These are phyloP conservation scores for Tylopilus balloui DNA, from an alignment of 768 basidiomycete species.

Conservation along the genomic window DNA sequence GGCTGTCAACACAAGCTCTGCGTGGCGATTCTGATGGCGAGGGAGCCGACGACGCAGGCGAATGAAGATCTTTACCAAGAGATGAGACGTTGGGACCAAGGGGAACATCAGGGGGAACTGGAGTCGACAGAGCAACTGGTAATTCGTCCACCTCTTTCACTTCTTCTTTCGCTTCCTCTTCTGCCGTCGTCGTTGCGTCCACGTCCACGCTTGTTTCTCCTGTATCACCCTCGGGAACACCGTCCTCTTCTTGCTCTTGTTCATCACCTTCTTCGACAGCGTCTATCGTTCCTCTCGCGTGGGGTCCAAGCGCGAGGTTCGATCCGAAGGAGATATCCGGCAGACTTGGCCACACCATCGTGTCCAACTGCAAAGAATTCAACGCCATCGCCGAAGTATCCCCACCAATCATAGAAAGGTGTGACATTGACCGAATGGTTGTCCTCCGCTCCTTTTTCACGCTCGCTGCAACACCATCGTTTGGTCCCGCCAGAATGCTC, in stretches of 20 bases:
- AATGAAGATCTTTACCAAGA: conserved; percentile 10
- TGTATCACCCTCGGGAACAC: background rate
- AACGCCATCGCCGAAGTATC: conserved; percentile 1
- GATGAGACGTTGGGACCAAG: conserved; percentile 9
- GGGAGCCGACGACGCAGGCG: background rate
- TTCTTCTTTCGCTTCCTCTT: conserved; percentile 1
- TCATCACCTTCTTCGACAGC: conserved; percentile 11
- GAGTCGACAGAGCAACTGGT: conserved; percentile 1
- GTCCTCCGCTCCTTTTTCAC: conserved; percentile 16
- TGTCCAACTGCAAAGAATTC: conserved; percentile 1
- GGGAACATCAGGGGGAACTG: conserved; percentile 13
- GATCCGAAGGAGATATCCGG: conserved; percentile 19
- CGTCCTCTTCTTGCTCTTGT: conserved; percentile 5
- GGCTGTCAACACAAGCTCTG: conserved; percentile 12
- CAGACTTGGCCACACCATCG: conserved; percentile 9
- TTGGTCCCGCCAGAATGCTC: conserved; percentile 2
- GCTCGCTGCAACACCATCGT: background rate
- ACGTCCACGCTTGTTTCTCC: background rate
- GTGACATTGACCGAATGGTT: conserved; percentile 15
- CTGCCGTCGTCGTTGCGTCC: background rate
- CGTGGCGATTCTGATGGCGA: conserved; percentile 3
- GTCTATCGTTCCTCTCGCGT: conserved; percentile 2
- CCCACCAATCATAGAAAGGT: background rate
- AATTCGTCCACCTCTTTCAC: background rate
- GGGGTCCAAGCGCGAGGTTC: conserved; percentile 17